These are phyloP conservation scores for Lathyrus sativus DNA, from an alignment of 306 rosid species.

Conservation along the genomic window DNA sequence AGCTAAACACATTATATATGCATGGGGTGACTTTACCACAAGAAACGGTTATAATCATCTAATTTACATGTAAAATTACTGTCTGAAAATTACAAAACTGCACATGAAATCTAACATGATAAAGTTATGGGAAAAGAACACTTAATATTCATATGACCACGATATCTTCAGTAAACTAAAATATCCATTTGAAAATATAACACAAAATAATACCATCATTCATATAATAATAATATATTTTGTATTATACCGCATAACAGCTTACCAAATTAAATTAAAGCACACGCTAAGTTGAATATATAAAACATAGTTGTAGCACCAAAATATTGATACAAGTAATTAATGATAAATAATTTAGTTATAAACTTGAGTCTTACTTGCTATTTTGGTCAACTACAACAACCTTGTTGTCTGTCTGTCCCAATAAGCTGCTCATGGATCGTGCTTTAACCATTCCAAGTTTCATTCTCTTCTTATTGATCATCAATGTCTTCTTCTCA, in stretches of 20 bases:
- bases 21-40: constrained; percentile 16
- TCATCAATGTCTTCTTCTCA: constrained; percentile 28
- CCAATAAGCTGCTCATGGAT: constrained; percentile 85
- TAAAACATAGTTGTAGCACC: neutral
- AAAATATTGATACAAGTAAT: constrained; percentile 17
- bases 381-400: constrained; percentile 26
- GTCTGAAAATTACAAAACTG: constrained; percentile 2
- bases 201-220: neutral
- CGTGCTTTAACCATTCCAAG: constrained; percentile 86
- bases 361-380: constrained; percentile 33
- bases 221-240: neutral
- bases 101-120: constrained; percentile 3
- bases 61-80: constrained; percentile 4
- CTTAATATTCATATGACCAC: neutral
- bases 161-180: constrained; percentile 3
- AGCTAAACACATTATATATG: constrained; percentile 22
- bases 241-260: neutral
- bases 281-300: constrained; percentile 21
- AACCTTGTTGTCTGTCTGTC: constrained; percentile 51
- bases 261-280: constrained; percentile 6
- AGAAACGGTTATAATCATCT: neutral
- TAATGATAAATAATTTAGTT: neutral
- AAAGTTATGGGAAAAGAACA: neutral
- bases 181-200: constrained; percentile 31
- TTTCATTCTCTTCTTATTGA: constrained; percentile 50